Conservation (phyloP, 371 early-diverging fungal species). For the Umbelopsis sp. region DNA sequence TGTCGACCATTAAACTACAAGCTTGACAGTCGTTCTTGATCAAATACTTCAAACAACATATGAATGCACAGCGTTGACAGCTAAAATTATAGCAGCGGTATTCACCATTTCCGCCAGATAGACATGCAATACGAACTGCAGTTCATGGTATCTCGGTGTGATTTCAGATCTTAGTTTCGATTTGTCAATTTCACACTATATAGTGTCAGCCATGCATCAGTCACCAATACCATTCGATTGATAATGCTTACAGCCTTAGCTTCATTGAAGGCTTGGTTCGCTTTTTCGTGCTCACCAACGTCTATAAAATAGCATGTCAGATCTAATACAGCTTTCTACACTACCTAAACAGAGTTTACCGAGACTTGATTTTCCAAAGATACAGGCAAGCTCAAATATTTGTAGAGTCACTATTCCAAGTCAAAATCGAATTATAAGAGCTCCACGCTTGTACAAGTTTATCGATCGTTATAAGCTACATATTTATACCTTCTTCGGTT, state of each 20-base stretch:
- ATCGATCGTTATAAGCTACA: neutral
- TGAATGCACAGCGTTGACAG: neutral
- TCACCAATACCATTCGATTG: neutral
- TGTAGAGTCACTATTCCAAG: neutral
- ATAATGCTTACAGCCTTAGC: neutral
- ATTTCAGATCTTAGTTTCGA: neutral
- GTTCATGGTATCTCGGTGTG: neutral
- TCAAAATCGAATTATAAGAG: neutral
- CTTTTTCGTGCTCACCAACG: constrained; percentile 3
- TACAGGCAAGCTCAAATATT: constrained; percentile 3
- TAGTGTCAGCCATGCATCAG: neutral
- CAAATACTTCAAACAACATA: neutral
- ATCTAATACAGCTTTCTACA: neutral
- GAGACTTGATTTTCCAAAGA: constrained; percentile 10
- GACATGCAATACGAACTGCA: neutral
- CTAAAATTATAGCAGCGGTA: neutral
- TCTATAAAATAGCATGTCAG: neutral
- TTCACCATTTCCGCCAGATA: neutral
- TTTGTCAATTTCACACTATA: neutral
- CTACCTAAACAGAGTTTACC: neutral
- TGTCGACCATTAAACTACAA: neutral
- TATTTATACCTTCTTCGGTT: neutral
- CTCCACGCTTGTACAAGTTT: neutral
- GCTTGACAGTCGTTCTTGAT: neutral
- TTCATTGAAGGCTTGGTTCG: neutral